phyloP scores from a whole-genome alignment of 1,284 basidiomycete genomes.

The Trametes polyzona region DNA sequence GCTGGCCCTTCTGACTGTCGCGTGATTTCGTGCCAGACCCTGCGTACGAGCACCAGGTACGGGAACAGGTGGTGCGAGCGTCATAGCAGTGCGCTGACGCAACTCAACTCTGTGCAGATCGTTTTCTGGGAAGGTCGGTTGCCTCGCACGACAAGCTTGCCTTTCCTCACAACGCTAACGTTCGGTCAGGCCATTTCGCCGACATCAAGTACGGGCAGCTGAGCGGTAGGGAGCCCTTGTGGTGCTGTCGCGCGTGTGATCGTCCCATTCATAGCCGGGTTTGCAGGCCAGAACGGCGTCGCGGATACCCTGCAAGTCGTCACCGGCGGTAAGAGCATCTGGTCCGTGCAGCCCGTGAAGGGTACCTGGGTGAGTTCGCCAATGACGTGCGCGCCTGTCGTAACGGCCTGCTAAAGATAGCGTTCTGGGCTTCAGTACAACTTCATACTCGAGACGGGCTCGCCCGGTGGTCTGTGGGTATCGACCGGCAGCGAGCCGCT shows the following conservation, averaged over 20 bases:
- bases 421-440: conserved; percentile 25
- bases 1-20: background rate
- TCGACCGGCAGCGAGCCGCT: conserved; percentile 30
- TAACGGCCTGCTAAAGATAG: background rate
- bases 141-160: background rate
- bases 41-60: conserved; percentile 32
- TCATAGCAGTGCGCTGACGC: background rate
- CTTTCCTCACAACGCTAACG: background rate
- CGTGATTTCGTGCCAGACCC: conserved; percentile 20
- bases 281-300: conserved; percentile 29
- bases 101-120: conserved; percentile 16
- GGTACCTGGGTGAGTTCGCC: conserved; percentile 30
- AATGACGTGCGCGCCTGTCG: background rate
- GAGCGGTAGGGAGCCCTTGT: conserved; percentile 20
- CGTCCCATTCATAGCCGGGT: background rate
- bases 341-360: conserved; percentile 32
- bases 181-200: conserved; percentile 23
- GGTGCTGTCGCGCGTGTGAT: background rate
- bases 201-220: conserved; percentile 34
- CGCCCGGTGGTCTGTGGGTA: conserved; percentile 34
- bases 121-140: conserved; percentile 30
- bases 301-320: conserved; percentile 33
- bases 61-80: background rate
- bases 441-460: conserved; percentile 32
- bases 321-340: conserved; percentile 32